Base-by-base conservation (phyloP, 148 eudicot species). In the Nepenthes mirabilis region DNA sequence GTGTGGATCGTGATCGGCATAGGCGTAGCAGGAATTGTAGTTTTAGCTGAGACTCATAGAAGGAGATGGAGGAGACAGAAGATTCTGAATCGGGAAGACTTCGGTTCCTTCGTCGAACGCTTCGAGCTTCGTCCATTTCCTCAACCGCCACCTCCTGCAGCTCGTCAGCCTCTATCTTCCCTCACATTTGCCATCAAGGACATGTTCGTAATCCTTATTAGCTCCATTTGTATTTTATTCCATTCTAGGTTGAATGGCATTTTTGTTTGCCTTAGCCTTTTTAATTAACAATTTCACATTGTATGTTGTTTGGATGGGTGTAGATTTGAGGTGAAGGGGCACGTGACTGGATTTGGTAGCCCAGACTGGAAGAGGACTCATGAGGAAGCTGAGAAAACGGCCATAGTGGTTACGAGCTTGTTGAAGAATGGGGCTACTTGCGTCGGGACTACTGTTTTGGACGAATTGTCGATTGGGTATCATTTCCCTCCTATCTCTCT, bases 141-240 rank as follows among this genome's bases (percentile, higher is more conserved):
- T 62, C 95, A 81, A 55, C 95, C 95, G 33, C 95, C 85, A 1
- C 97, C 97, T 34, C 97, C 97, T 2, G 89, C 95, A 6, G 89
- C 97, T 58, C 79, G 74, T 36, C 74, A 70, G 1, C 57, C 75
- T 36, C 82, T 90, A 7, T 49, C 75, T 53, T 82, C 74, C 37
- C 77, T 90, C 14, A 68, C 80, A 14, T 90, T 90, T 49, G 87
- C 89, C 56, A 54, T 87, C 55, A 71, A 76, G 47, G 97, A 90
- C 73, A 75, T 77, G 95, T 88, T 64, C 70, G 83, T 73, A 32
- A 11, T 43, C 23, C 3, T 58, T 13, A 4, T 51, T 52, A 57
- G 57, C 34, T 23, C 14, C 33, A 36, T 43, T 36, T 49, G 1
- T 10, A 9, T 61, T 34, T 56, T 36, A 12, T 8, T 56, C 6